phyloP scores from a whole-genome alignment of 495 filamentous ascomycete species.

The Penicillium steckii region DNA sequence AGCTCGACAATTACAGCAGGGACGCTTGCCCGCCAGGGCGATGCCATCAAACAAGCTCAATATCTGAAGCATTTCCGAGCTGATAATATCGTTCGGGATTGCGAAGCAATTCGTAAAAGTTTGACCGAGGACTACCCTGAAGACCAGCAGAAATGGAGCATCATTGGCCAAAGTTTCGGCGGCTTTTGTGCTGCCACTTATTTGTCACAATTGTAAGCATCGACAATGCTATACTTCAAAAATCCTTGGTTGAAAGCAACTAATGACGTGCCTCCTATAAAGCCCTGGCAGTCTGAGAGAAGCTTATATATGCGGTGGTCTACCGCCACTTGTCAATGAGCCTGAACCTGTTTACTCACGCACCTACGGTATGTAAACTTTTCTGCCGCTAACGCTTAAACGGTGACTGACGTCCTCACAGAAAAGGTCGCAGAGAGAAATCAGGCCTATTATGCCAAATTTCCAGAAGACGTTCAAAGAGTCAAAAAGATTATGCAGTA shows the following conservation, averaged over 20 bases:
- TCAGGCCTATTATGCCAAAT: constrained; percentile 77
- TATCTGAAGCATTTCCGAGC: constrained; percentile 88
- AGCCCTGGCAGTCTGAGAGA: constrained; percentile 75
- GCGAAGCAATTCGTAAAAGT: constrained; percentile 75
- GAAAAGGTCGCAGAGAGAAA: constrained; percentile 67
- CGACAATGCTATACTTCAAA: neutral
- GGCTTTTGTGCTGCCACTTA: constrained; percentile 83
- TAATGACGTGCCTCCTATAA: neutral
- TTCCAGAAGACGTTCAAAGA: constrained; percentile 72
- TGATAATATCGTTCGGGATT: constrained; percentile 85
- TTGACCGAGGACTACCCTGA: constrained; percentile 68
- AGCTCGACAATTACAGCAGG: constrained; percentile 73
- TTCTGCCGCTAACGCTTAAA: neutral
- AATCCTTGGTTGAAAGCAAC: no score
- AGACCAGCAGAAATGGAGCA: constrained; percentile 74
- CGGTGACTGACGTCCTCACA: constrained; percentile 18
- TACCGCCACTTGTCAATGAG: constrained; percentile 69
- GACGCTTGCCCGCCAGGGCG: constrained; percentile 63
- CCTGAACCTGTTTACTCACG: constrained; percentile 75
- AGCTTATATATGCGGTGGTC: constrained; percentile 78
- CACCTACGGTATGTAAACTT: constrained; percentile 53
- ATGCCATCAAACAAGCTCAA: constrained; percentile 64
- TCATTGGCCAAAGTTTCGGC: constrained; percentile 89
- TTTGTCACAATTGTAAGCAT: constrained; percentile 66
- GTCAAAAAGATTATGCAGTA: constrained; percentile 66